phyloP scores from a whole-genome alignment of 2,329 filamentous ascomycete genomes.

The Harringtonia aguacate region DNA sequence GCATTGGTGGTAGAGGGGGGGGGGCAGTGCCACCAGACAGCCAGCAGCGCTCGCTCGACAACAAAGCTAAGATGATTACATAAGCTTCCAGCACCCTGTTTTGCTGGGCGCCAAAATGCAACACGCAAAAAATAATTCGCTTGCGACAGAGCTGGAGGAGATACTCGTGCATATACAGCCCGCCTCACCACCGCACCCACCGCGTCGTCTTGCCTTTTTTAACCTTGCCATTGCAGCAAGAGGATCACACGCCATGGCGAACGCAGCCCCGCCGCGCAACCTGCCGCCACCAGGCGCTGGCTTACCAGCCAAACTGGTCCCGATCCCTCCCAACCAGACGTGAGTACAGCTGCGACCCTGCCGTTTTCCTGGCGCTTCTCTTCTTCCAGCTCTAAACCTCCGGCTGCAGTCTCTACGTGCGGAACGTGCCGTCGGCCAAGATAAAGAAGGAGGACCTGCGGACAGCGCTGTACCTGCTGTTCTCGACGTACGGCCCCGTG shows the following conservation, averaged over 20 bases:
- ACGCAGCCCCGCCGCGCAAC: constrained; percentile 17
- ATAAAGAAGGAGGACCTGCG: constrained; percentile 82
- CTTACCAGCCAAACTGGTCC: constrained; percentile 32
- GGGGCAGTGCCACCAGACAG: too few relatives aligned
- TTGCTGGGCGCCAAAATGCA: too few relatives aligned
- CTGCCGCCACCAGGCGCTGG: constrained; percentile 16
- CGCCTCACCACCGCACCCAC: background rate
- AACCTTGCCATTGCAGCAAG: background rate
- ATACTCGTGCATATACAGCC: too few relatives aligned
- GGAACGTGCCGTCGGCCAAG: constrained; percentile 76
- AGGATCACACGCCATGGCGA: constrained; percentile 20
- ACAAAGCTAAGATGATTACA: too few relatives aligned
- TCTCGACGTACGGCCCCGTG: constrained; percentile 86
- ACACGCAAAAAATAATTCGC: too few relatives aligned
- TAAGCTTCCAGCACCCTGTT: too few relatives aligned
- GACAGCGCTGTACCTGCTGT: constrained; percentile 81
- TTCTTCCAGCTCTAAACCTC: too few relatives aligned
- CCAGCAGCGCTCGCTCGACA: too few relatives aligned
- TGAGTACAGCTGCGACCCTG: too few relatives aligned
- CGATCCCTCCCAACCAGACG: constrained; percentile 64
- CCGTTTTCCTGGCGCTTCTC: too few relatives aligned
- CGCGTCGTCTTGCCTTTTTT: background rate
- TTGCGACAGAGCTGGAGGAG: background rate
- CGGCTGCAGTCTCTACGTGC: constrained; percentile 66
- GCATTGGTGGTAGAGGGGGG: too few relatives aligned